Evolutionary conservation across 495 filamentous ascomycete species (phyloP), one percentile per base, ranked within the genome.

Genomic region (Xylaria nigripes): DNA sequence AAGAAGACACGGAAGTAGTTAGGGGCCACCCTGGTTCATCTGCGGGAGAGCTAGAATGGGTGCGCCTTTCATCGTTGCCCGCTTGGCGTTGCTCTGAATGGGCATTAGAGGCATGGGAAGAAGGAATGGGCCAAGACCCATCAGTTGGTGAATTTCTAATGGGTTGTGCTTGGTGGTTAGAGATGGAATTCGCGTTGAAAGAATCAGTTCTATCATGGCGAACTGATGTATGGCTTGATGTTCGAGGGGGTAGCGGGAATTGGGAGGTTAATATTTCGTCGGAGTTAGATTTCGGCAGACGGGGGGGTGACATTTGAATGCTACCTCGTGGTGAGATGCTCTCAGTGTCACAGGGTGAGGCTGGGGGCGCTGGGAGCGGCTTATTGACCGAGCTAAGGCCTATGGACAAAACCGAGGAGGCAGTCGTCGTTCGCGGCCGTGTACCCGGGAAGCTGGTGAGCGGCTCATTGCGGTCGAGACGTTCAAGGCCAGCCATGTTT

Each of bases 391-490:
- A 49, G n/a, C 56, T 60, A 12, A 55, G 9, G 24, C 64, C 64
- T 30, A 53, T 51, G 13, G 51, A 56, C 9, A 58, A 55, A 43
- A 59, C 68, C 27, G 76, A 77, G 8, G 79, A 72, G 43, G 75
- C 53, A 19, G 62, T 74, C 13, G 85, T 80, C 27, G 74, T 71
- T 60, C 88, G 87, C n/a, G 84, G 77, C 48, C 81, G 80, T 51
- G 87, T 78, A 13, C 81, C 78, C 36, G 81, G 82, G 64, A 85
- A 86, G 60, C 86, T 81, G 2, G 81, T 79, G 15, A 81, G 76
- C 23, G 89, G 70, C 27, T 90, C 81, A 48, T 76, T 73, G 47
- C 82, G 75, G 34, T 77, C 78, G 10, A 77, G 64, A 27, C 71
- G 74, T 36, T 82, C 76, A 27, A 89, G 59, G 12, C 74, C 72